phyloP scores from a whole-genome alignment of 108 stramenopile genomes.

The Cyclotella choctawhatcheeana region DNA sequence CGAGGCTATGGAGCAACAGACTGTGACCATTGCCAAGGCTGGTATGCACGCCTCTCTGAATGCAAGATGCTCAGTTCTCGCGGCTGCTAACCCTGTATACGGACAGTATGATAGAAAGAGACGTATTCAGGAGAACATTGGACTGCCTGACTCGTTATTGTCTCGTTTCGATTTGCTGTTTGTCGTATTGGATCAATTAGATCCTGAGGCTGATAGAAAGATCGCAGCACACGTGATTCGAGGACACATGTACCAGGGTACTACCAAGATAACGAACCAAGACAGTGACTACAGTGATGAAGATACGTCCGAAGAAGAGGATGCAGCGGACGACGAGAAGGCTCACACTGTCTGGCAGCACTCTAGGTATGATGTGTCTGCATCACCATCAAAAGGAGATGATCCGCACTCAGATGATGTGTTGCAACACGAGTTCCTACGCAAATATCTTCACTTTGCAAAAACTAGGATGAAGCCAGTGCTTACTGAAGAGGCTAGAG shows the following conservation, averaged over 20 bases:
- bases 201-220: conserved; percentile 92
- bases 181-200: conserved; percentile 98
- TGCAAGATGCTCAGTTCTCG: conserved; percentile 97
- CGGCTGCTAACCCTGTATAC: conserved; percentile 99
- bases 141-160: conserved; percentile 97
- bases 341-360: conserved; percentile 81
- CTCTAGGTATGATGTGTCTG: conserved; percentile 42
- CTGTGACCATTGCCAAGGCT: conserved; percentile 99
- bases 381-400: conserved; percentile 32
- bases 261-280: conserved; percentile 70
- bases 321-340: conserved; percentile 30
- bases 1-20: conserved; percentile 99
- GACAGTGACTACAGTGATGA: conserved; percentile 87
- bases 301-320: conserved; percentile 59
- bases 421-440: conserved; percentile 93
- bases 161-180: conserved; percentile 99
- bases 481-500: conserved; percentile 92
- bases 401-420: conserved; percentile 81
- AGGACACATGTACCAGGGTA: conserved; percentile 92
- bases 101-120: conserved; percentile 97
- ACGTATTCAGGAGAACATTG: conserved; percentile 98
- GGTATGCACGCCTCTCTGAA: conserved; percentile 96
- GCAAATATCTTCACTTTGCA: conserved; percentile 98
- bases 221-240: conserved; percentile 96
- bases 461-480: conserved; percentile 91